These are phyloP conservation scores for Chlorella sp. DNA, from an alignment of 139 green algal species.

Conservation along the genomic window DNA sequence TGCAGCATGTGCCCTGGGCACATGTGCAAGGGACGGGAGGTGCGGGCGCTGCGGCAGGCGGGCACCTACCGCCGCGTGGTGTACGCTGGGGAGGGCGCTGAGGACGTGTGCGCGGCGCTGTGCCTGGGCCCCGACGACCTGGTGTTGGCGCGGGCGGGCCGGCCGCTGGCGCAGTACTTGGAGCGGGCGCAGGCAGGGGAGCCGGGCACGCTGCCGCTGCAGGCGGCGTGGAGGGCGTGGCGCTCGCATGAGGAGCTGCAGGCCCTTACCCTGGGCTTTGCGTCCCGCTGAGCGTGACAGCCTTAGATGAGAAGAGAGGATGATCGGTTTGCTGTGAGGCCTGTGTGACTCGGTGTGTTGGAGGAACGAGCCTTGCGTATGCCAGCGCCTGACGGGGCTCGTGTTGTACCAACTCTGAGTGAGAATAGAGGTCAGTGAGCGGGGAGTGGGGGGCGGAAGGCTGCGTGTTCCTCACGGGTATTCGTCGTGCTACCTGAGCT, in stretches of 20 bases:
- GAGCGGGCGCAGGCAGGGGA: conserved; percentile 3
- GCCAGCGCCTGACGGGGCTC: too few relatives aligned
- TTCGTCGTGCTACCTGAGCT: too few relatives aligned
- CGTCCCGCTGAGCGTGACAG: too few relatives aligned
- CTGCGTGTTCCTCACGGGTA: too few relatives aligned
- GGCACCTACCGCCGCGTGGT: conserved; percentile 43
- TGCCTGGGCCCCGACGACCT: conserved; percentile 52
- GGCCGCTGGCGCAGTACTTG: conserved; percentile 28
- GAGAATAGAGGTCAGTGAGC: too few relatives aligned
- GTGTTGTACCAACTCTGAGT: too few relatives aligned
- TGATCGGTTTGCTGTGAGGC: too few relatives aligned
- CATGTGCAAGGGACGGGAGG: conserved; percentile 77
- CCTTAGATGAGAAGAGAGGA: too few relatives aligned
- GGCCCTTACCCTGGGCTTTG: too few relatives aligned
- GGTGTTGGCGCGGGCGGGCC: conserved; percentile 50
- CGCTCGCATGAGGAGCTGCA: conserved; percentile 44
- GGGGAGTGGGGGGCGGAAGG: too few relatives aligned
- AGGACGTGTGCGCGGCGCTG: conserved; percentile 76
- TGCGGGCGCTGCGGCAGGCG: conserved; percentile 26
- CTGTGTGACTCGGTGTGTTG: too few relatives aligned
- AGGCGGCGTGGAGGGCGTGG: conserved; percentile 40
- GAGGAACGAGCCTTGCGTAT: too few relatives aligned
- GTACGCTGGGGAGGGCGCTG: conserved; percentile 69
- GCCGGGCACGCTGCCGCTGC: conserved; percentile 12
- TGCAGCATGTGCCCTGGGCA: conserved; percentile 71